phyloP scores from a whole-genome alignment of 2,329 filamentous ascomycete species.

The Colletotrichum destructivum region DNA sequence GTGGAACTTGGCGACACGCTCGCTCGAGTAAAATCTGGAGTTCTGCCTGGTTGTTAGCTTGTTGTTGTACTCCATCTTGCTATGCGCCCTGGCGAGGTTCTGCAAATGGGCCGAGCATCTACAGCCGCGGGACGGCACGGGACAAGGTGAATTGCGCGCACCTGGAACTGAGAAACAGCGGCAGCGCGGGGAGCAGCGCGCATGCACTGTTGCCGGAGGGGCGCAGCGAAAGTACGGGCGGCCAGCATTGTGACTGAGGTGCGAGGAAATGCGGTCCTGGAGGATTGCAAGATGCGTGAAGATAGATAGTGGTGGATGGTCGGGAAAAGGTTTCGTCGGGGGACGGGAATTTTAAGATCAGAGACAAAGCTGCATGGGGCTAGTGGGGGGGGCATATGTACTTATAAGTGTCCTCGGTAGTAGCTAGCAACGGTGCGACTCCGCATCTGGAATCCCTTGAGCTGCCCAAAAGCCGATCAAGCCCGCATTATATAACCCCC shows the following conservation, averaged over 20 bases:
- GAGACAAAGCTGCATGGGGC: neutral
- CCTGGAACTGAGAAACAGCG: conserved; percentile 68
- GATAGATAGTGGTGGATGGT: conserved; percentile 40
- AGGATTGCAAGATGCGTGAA: conserved; percentile 45
- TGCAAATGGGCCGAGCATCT: conserved; percentile 37
- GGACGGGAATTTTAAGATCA: conserved; percentile 35
- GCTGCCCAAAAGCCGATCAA: no score
- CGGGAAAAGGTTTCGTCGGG: conserved; percentile 26
- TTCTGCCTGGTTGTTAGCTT: conserved; percentile 54
- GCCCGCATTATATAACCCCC: no score
- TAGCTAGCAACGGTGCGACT: no score
- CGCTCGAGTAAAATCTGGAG: conserved; percentile 76
- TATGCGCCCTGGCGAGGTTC: conserved; percentile 19
- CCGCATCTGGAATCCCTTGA: no score
- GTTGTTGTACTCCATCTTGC: conserved; percentile 4
- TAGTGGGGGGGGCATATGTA: no score
- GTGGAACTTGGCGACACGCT: conserved; percentile 92
- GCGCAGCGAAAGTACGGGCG: conserved; percentile 82
- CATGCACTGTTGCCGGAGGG: conserved; percentile 84
- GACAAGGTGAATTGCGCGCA: conserved; percentile 58
- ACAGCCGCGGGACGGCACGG: conserved; percentile 47
- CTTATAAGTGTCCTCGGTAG: no score
- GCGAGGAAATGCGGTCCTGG: conserved; percentile 38
- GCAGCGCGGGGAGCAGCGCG: conserved; percentile 75
- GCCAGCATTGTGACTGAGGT: conserved; percentile 80